Evolutionary conservation across 164 flowering plant genomes (phyloP), one percentile per base, ranked within the genome.

Genomic region (Tinospora cordifolia): DNA sequence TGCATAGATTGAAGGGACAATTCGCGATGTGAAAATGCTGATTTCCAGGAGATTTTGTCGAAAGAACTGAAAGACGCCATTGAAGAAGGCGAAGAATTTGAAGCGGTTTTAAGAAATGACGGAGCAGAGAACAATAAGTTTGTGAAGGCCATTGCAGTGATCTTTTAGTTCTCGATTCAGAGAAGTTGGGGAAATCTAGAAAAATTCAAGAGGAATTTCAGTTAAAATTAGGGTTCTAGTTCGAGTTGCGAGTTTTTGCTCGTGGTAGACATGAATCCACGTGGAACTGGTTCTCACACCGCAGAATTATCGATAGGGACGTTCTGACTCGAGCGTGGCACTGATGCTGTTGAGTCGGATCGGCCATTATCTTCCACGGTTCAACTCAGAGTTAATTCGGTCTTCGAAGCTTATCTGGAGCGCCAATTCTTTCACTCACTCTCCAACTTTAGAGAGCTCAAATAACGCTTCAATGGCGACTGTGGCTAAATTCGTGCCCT

Each of bases 111-210:
- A 2, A 75, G 57, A 59, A 82, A 71, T 11, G 79, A 21, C 24
- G 71, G n/a, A 46, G 71, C 40, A 26, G 78, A 74, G 72, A 76
- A 80, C 19, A 47, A 46, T 64, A 79, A 26, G n/a, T 75, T 71
- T 24, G 83, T 79, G 72, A 74, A 81, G 47, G 81, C 72, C 78
- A 79, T 76, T 26, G 85, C 73, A 63, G 79, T 78, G 78, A 78
- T 77, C 66, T 40, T 39, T 24, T 12, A 0, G 69, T 8, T 69
- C 40, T 22, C 21, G 68, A 65, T 46, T 24, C 17, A 14, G 19
- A 3, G 47, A 41, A 27, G 8, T 65, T 65, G 36, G 63, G 30
- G 74, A 65, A 30, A 19, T 54, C 1, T 10, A 46, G 74, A 65
- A 30, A 10, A 65, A 3, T 10, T 58, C 6, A 19, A n/a, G 19